Evolutionary conservation across 2,329 filamentous ascomycete genomes (phyloP), one percentile per base, ranked within the genome.

Genomic region (Diaporthe ampelina): DNA sequence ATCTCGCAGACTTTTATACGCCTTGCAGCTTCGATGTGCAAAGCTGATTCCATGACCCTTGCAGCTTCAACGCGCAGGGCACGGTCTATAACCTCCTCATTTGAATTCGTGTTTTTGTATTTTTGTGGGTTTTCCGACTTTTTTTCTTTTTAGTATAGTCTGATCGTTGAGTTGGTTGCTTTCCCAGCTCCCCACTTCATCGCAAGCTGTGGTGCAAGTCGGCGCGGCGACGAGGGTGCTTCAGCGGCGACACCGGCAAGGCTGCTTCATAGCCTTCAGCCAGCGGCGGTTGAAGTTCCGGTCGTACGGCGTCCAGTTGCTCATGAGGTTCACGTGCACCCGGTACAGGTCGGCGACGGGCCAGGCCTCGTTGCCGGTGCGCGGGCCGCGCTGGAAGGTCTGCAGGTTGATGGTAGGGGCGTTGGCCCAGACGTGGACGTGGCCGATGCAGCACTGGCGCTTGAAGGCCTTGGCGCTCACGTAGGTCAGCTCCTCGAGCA

Each of bases 361-460:
- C 56, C 56, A 59, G 13, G 7, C 6, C 21, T 17, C 9, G 2
- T 24, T 9, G 4, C 4, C 24, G 8, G 26, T 65, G 10, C 2
- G 15, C 40, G 1, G 40, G 6, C 59, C 45, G 45, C 19, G 59
- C 17, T 48, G 13, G 59, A 65, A 65, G 13, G 45, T 11, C 4
- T 15, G 59, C 17, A 65, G 5, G 4, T 45, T 26, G 5, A 65
- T n/a, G 59, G 9, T 32, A 17, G 40, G 37, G 10, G 48, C 24
- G 24, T 8, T 8, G 17, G 8, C n/a, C 59, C 59, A 65, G 59
- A 65, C 8, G 4, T 2, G 17, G 10, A 13, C 17, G 19, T 21
- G 24, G 3, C 59, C 59, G 24, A 65, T n/a, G 59, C 59, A 65
- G 40, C 59, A 48, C 24, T 45, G 59, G 15, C 59, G 59, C 9